Evolutionary conservation across 176 grass and related monocot species (phyloP).

Genomic region (Zizania latifolia): DNA sequence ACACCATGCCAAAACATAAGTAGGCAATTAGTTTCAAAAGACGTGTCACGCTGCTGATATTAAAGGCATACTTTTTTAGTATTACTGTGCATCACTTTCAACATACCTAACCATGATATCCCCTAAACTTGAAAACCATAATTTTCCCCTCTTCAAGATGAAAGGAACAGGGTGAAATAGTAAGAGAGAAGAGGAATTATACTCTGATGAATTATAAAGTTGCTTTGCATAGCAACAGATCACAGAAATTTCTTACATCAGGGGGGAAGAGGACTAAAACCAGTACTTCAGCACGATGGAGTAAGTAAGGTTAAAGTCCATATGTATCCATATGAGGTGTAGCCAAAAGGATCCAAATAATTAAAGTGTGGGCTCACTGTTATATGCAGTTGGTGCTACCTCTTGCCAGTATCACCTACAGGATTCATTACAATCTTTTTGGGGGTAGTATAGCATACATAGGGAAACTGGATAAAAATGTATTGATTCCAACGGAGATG

Average conservation of each 20-base stretch:
- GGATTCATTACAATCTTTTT: background rate
- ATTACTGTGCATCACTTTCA: background rate
- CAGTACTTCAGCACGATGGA: background rate
- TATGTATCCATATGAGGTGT: background rate
- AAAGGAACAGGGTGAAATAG: background rate
- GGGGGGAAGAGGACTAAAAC: background rate
- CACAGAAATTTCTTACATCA: background rate
- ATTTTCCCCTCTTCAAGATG: background rate
- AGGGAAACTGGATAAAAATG: background rate
- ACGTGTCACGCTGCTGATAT: background rate
- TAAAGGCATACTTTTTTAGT: background rate
- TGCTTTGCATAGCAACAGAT: background rate
- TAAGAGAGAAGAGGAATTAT: background rate
- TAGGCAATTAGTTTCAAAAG: no score
- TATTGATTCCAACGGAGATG: background rate
- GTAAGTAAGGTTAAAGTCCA: background rate
- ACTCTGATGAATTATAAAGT: background rate
- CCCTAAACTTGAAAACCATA: background rate
- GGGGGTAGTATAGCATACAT: background rate
- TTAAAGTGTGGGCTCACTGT: background rate
- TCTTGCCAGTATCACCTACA: constrained; percentile 2
- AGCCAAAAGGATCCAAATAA: background rate
- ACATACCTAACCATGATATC: background rate
- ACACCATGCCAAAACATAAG: background rate
- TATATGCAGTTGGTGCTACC: background rate